These are phyloP conservation scores for Wallacemonas sp. DNA, from an alignment of 208 protist genomes.

Conservation along the genomic window DNA sequence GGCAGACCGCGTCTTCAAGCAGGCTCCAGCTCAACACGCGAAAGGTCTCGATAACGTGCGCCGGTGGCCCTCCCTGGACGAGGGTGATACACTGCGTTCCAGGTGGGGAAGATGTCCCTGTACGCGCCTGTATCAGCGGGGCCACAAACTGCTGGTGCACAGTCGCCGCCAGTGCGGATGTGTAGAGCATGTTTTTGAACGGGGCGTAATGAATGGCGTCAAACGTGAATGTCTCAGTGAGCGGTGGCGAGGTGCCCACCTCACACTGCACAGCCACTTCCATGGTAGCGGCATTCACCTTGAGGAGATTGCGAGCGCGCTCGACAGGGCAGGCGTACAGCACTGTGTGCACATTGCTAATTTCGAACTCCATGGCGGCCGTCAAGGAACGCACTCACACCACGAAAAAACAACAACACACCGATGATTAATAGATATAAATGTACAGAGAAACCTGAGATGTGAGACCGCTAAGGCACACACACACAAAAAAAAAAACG, in stretches of 20 bases:
- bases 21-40: not conserved
- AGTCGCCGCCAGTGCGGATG: not conserved
- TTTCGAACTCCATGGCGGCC: not conserved
- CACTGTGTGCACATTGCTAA: not conserved
- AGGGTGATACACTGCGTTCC: slow-evolving; percentile 5
- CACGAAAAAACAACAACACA: not conserved
- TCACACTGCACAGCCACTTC: slow-evolving; percentile 3
- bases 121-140: not conserved
- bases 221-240: slow-evolving; percentile 1
- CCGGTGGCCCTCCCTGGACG: slow-evolving; percentile 1
- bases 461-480: too few species aligned
- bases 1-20: not conserved
- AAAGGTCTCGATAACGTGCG: not conserved
- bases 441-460: too few species aligned
- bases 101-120: not conserved
- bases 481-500: too few species aligned
- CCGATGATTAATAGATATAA: not conserved
- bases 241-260: not conserved
- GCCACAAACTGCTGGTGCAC: not conserved
- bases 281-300: not conserved
- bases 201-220: slow-evolving; percentile 1
- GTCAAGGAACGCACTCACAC: not conserved
- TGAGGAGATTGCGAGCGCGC: not conserved
- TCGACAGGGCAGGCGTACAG: not conserved
- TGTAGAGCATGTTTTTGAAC: not conserved